Conservation (phyloP, 2,329 filamentous ascomycete genomes). For the Coccinonectria pachysandricola region DNA sequence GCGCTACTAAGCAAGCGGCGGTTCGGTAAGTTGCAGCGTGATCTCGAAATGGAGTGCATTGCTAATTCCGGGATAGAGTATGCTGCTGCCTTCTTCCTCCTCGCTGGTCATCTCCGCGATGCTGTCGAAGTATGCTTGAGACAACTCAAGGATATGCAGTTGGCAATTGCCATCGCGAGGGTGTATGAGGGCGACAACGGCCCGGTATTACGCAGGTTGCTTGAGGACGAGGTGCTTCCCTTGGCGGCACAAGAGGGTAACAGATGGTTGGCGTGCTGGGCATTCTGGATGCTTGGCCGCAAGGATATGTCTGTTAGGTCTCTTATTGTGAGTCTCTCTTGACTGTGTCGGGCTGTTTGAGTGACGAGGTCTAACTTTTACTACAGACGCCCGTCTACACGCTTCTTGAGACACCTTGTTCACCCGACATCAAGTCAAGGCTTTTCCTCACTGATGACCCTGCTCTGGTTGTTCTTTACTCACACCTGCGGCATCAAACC, state of each 20-base stretch:
- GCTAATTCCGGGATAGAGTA: constrained; percentile 51
- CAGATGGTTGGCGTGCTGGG: constrained; percentile 91
- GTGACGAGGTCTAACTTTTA: constrained; percentile 2
- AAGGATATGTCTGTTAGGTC: constrained; percentile 76
- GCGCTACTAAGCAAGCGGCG: constrained; percentile 82
- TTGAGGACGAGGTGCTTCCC: constrained; percentile 70
- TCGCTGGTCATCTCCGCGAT: constrained; percentile 76
- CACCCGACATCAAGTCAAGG: constrained; percentile 62
- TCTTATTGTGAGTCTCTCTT: constrained; percentile 53
- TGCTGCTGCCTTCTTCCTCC: constrained; percentile 87
- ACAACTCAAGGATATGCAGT: constrained; percentile 78
- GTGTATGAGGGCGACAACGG: constrained; percentile 82
- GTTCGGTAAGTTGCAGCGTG: constrained; percentile 50
- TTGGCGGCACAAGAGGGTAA: constrained; percentile 74
- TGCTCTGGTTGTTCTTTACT: constrained; percentile 76
- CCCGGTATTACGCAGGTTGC: constrained; percentile 58
- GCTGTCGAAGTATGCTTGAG: constrained; percentile 79
- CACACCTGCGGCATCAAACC: constrained; percentile 71
- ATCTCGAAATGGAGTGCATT: no score
- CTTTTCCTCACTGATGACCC: constrained; percentile 86
- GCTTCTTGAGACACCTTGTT: constrained; percentile 57
- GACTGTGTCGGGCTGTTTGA: background rate
- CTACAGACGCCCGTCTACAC: constrained; percentile 64
- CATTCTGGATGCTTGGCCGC: constrained; percentile 80
- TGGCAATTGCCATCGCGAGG: constrained; percentile 78